These are phyloP conservation scores for Ambispora gerdemannii DNA, from an alignment of 192 early-diverging fungal genomes.

Conservation along the genomic window DNA sequence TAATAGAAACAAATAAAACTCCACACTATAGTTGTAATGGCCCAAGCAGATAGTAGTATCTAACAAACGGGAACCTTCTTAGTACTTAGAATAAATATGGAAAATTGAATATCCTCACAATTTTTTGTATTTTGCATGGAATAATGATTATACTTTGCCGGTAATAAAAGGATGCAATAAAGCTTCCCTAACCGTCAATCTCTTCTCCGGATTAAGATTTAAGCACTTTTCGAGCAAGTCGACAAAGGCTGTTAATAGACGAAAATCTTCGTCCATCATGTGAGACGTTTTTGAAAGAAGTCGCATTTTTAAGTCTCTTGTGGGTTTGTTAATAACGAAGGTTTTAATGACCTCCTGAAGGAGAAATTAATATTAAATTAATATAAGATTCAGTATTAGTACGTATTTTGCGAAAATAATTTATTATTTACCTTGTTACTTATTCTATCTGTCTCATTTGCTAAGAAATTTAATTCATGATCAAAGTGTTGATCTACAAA, in stretches of 20 bases:
- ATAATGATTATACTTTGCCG: conserved; percentile 40
- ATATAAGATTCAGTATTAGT: too few species aligned
- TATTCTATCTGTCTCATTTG: conserved; percentile 58
- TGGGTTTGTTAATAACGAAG: conserved; percentile 63
- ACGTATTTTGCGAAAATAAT: background rate
- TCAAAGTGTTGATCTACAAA: conserved; percentile 88
- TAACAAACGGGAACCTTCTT: too few species aligned
- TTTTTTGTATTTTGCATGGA: too few species aligned
- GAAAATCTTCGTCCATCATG: conserved; percentile 55
- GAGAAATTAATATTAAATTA: background rate
- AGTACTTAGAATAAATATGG: too few species aligned
- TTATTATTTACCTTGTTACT: conserved; percentile 46
- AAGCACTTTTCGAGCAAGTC: conserved; percentile 86
- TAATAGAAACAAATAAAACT: too few species aligned
- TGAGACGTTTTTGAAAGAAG: conserved; percentile 56
- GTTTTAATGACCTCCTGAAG: conserved; percentile 64
- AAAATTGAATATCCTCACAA: too few species aligned
- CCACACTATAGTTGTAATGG: too few species aligned
- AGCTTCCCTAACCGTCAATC: conserved; percentile 82
- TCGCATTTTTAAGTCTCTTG: conserved; percentile 66
- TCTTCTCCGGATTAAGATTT: conserved; percentile 81
- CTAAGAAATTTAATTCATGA: conserved; percentile 65
- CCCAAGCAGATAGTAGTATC: too few species aligned
- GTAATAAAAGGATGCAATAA: conserved; percentile 83
- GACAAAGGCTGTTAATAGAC: conserved; percentile 66